Conservation (phyloP, 805 yeast genomes). For the Teunomyces pallodes region DNA sequence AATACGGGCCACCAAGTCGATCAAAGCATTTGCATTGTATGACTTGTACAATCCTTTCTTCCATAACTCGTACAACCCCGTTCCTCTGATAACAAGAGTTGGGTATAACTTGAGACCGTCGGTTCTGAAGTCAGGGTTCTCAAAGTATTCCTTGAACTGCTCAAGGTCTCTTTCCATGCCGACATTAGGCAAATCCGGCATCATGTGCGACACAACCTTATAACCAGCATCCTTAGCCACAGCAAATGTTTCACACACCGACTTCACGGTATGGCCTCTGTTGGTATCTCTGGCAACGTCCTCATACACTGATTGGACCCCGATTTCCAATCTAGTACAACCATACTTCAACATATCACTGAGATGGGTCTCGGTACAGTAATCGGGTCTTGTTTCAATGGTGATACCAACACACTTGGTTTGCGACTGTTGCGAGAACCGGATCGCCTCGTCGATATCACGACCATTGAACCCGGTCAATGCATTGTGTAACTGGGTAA, state of each 20-base stretch:
- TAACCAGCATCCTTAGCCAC: constrained; percentile 98
- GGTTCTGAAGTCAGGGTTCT: constrained; percentile 93
- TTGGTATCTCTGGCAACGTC: constrained; percentile 98
- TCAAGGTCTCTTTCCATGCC: constrained; percentile 98
- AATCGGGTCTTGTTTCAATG: constrained; percentile 97
- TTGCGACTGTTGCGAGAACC: constrained; percentile 86
- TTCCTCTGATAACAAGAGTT: constrained; percentile 93
- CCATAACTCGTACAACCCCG: constrained; percentile 97
- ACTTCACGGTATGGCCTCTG: constrained; percentile 94
- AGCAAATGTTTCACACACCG: constrained; percentile 94
- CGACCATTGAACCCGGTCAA: constrained; percentile 87
- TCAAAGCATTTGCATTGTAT: constrained; percentile 89
- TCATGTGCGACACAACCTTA: constrained; percentile 97
- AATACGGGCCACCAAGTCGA: constrained; percentile 93
- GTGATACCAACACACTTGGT: constrained; percentile 99
- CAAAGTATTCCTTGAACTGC: constrained; percentile 94
- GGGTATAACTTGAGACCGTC: constrained; percentile 96
- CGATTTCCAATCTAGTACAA: constrained; percentile 93
- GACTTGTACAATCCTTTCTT: constrained; percentile 92
- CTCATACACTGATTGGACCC: constrained; percentile 95
- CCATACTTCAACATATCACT: constrained; percentile 96
- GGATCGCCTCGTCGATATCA: constrained; percentile 86
- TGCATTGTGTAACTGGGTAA: constrained; percentile 90
- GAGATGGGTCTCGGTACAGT: constrained; percentile 92
- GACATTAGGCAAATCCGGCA: constrained; percentile 98